These are phyloP conservation scores for Mortierella sp. DNA, from an alignment of 371 early-diverging fungal genomes.

Conservation along the genomic window DNA sequence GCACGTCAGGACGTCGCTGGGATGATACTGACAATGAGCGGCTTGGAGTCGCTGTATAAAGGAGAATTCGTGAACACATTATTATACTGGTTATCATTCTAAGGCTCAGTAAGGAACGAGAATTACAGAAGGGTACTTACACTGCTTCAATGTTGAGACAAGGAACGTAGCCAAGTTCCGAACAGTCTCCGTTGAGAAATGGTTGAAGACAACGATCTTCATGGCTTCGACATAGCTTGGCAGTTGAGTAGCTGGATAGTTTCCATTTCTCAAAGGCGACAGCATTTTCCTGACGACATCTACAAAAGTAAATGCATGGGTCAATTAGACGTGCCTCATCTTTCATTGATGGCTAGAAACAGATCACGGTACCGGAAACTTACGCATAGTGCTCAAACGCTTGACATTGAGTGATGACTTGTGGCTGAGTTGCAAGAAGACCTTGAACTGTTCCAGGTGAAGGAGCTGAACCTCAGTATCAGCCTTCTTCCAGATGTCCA, in stretches of 20 bases:
- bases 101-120: not conserved
- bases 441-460: slow-evolving; percentile 71
- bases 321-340: too few species aligned
- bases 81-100: not conserved
- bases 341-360: too few species aligned
- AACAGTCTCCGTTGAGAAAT: slow-evolving; percentile 74
- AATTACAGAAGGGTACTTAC: slow-evolving; percentile 33
- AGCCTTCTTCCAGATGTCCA: slow-evolving; percentile 78
- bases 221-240: slow-evolving; percentile 66
- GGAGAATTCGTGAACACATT: not conserved
- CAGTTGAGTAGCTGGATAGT: slow-evolving; percentile 66
- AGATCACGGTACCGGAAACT: too few species aligned
- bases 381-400: slow-evolving; percentile 72
- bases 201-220: slow-evolving; percentile 65
- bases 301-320: slow-evolving; percentile 15
- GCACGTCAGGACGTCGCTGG: slow-evolving; percentile 24
- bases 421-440: slow-evolving; percentile 70
- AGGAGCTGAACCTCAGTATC: slow-evolving; percentile 67
- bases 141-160: slow-evolving; percentile 72
- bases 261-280: slow-evolving; percentile 68
- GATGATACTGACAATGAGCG: slow-evolving; percentile 44
- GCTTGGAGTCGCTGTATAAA: slow-evolving; percentile 14
- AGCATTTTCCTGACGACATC: slow-evolving; percentile 73
- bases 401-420: slow-evolving; percentile 67
- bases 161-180: slow-evolving; percentile 74